Percentiles rank a stretch among this genome's conserved stretches.
Conservation (phyloP, 75 land plant genomes). For the Pseudotsuga menziesii region DNA sequence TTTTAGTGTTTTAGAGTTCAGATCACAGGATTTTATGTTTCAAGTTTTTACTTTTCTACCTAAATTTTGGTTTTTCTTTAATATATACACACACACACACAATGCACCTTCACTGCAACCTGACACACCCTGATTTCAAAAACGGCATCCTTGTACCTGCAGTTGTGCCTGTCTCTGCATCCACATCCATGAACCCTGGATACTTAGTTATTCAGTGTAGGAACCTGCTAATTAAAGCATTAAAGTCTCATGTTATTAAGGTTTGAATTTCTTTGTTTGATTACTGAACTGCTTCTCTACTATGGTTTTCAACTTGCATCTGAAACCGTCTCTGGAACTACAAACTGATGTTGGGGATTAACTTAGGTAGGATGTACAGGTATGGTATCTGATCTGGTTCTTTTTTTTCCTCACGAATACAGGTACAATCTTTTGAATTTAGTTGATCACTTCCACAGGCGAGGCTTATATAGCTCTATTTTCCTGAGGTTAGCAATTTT, state of each 20-base stretch:
- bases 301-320: neutral
- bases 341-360: neutral
- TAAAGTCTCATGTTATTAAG: neutral
- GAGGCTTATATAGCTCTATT: slow-evolving; percentile 74
- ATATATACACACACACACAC: too few species aligned
- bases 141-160: too few species aligned
- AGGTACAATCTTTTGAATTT: slow-evolving; percentile 79
- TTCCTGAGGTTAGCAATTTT: slow-evolving; percentile 61
- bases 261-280: neutral
- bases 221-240: neutral
- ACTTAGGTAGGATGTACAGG: neutral
- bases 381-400: neutral
- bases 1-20: too few species aligned
- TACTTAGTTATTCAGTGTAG: neutral
- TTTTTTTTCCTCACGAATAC: slow-evolving; percentile 7
- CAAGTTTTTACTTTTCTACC: too few species aligned
- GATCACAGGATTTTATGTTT: too few species aligned
- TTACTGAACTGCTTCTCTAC: neutral
- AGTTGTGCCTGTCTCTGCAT: too few species aligned
- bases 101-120: too few species aligned
- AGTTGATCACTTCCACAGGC: slow-evolving; percentile 82
- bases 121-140: too few species aligned
- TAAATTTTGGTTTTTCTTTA: too few species aligned
- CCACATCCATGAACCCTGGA: too few species aligned
- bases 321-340: neutral